Evolutionary conservation across 1,139 yeast species (phyloP).

Genomic region (Lodderomyces jiufengensis): DNA sequence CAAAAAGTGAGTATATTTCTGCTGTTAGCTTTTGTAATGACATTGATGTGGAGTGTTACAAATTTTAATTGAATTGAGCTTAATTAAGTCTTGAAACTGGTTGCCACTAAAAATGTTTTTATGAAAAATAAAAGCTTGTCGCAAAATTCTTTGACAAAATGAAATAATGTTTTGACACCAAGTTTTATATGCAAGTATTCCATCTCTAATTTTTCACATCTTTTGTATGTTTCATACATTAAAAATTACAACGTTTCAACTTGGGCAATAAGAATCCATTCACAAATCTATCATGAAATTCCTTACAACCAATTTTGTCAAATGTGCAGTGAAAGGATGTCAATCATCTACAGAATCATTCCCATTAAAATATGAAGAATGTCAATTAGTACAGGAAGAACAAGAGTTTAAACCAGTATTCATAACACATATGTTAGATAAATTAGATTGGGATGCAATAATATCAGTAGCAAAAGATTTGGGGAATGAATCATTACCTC

Average conservation of each 20-base stretch:
- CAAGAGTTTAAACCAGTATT: slow-evolving; percentile 84
- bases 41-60: slow-evolving; percentile 20
- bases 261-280: no score
- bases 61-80: background rate
- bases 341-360: slow-evolving; percentile 71
- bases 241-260: no score
- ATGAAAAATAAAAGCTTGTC: no score
- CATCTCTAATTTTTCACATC: no score
- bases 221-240: no score
- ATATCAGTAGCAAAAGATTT: slow-evolving; percentile 71
- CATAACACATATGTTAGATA: slow-evolving; percentile 68
- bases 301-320: slow-evolving; percentile 90
- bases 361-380: slow-evolving; percentile 72
- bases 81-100: background rate
- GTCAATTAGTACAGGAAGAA: slow-evolving; percentile 72
- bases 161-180: no score
- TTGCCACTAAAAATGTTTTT: slow-evolving; percentile 7
- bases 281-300: slow-evolving; percentile 84
- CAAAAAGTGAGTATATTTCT: slow-evolving; percentile 63
- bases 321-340: slow-evolving; percentile 85
- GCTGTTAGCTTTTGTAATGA: slow-evolving; percentile 55
- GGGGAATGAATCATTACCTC: slow-evolving; percentile 65
- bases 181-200: background rate
- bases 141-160: no score
- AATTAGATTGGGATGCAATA: slow-evolving; percentile 87